Percentiles rank a stretch among this genome's conserved stretches.
These are phyloP conservation scores for Secale cereale DNA, from an alignment of 176 grass and related monocot species.

Conservation along the genomic window DNA sequence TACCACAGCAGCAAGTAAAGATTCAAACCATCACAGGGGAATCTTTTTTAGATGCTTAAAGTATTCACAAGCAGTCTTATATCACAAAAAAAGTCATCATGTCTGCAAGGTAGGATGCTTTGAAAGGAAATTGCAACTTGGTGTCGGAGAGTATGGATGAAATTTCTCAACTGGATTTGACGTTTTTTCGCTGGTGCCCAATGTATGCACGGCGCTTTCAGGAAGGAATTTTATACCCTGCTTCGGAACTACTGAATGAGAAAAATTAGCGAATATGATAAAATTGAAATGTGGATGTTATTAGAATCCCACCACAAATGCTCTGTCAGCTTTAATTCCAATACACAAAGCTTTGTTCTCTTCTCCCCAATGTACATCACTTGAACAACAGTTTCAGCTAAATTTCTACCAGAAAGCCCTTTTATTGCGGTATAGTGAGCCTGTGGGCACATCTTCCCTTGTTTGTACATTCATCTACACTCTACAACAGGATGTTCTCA, in stretches of 20 bases:
- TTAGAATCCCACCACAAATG: too few species aligned
- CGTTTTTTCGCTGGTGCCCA: background rate
- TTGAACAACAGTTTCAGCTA: background rate
- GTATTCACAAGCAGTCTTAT: background rate
- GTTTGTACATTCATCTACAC: slow-evolving; percentile 41
- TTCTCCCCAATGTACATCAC: slow-evolving; percentile 19
- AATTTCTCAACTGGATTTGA: background rate
- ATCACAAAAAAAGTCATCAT: background rate
- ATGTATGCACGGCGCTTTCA: background rate
- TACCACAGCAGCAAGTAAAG: too few species aligned
- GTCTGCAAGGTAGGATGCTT: background rate
- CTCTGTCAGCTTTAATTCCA: too few species aligned
- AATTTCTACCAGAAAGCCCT: too few species aligned
- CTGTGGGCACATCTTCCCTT: background rate
- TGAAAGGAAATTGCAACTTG: background rate
- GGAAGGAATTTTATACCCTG: background rate
- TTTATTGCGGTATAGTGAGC: too few species aligned
- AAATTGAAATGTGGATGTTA: too few species aligned
- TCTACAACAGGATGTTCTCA: slow-evolving; percentile 8
- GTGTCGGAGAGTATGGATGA: background rate
- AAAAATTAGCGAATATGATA: background rate
- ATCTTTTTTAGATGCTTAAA: background rate
- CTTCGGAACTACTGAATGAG: background rate
- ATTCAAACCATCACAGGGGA: too few species aligned
- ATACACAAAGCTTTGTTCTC: background rate